These are phyloP conservation scores for Thielaviopsis euricoi DNA, from an alignment of 2,329 filamentous ascomycete genomes.

Conservation along the genomic window DNA sequence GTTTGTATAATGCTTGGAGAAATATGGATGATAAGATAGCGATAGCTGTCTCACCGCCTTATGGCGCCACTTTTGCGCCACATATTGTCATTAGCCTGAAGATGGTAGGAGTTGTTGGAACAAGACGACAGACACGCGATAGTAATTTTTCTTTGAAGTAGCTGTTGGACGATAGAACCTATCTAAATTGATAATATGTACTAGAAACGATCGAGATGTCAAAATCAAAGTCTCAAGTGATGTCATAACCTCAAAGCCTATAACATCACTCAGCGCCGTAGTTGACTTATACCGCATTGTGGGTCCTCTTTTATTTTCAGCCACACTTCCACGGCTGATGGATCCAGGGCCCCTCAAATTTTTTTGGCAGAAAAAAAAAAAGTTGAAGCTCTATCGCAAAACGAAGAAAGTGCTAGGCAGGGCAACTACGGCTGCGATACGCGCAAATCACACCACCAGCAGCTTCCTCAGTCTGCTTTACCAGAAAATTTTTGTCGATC, in stretches of 20 bases:
- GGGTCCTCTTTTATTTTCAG: background rate
- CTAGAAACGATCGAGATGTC: too few relatives aligned
- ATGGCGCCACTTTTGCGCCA: background rate
- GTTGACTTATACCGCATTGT: too few relatives aligned
- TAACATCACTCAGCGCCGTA: background rate
- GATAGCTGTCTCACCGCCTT: background rate
- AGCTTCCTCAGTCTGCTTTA: background rate
- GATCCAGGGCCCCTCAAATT: conserved; percentile 10
- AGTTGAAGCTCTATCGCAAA: conserved; percentile 7
- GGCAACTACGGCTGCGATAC: background rate
- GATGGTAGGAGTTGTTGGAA: background rate
- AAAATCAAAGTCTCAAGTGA: too few relatives aligned
- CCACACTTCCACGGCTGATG: background rate
- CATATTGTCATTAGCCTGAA: background rate
- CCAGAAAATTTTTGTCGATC: background rate
- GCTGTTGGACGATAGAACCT: too few relatives aligned
- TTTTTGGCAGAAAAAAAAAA: conserved; percentile 11
- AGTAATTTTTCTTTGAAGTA: background rate
- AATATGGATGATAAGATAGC: too few relatives aligned
- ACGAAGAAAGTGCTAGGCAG: background rate
- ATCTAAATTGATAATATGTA: too few relatives aligned
- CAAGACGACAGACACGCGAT: background rate
- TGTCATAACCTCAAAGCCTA: too few relatives aligned
- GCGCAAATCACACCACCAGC: background rate
- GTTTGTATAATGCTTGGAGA: background rate